Base-by-base conservation (phyloP, 2,329 filamentous ascomycete species). In the Colletotrichum phormii region DNA sequence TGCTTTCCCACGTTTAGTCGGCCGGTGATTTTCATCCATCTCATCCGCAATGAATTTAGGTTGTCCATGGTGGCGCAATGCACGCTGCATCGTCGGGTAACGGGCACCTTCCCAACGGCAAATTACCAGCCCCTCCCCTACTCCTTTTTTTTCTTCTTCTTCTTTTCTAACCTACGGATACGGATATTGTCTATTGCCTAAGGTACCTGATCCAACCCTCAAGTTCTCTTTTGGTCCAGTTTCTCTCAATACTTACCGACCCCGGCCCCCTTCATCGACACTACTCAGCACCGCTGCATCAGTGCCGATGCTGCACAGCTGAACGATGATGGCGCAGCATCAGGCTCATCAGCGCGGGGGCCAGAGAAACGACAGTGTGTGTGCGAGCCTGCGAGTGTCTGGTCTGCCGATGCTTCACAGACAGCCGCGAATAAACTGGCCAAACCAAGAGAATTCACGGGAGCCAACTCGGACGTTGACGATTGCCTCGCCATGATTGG, bases 401-500 rank as follows among this genome's bases (percentile, higher is more conserved):
- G 57, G 60, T 64, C 57, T 66, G 67, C n/a, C 55, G 42, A 33
- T 71, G 29, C 54, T 62, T 62, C 31, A 51, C 57, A 18, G 51
- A 64, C 42, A 51, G 67, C 42, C 26, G 57, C 57, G 67, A 42
- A n/a, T 63, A 67, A 54, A 71, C 35, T 67, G 66, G 42, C 46
- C 37, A 49, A 65, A 58, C 46, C 35, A 42, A 37, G 53, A 68
- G 37, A 53, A 55, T 22, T 15, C 29, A 13, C n/a, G 9, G 31
- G 57, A 71, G 70, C 24, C 66, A 54, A 35, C 35, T 57, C 54
- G 24, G 31, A 29, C 15, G 26, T 64, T 69, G 13, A 54, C 59
- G 60, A 49, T 42, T 60, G 12, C 54, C 42, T 53, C n/a, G 18
- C 24, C 26, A 6, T 72, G 59, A 72, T 72, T 71, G 70, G 69